Evolutionary conservation across 2,329 filamentous ascomycete genomes (phyloP).

Genomic region (Sporothrix brunneoviolacea): DNA sequence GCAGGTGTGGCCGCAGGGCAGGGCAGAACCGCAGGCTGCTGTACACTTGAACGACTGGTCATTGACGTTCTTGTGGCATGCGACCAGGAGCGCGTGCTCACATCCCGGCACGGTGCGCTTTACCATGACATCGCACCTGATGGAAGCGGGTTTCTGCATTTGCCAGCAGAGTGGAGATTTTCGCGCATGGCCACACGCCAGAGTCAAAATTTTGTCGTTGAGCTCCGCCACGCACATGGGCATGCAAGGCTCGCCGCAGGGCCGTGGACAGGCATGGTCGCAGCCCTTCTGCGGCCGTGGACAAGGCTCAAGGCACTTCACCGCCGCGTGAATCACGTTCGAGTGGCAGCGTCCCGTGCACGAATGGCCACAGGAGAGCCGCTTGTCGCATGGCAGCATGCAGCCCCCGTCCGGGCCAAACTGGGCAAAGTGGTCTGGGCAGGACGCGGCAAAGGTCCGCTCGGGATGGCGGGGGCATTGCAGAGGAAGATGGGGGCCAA

Average conservation of each 20-base stretch:
- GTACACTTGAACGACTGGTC: constrained; percentile 38
- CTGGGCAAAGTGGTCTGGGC: constrained; percentile 50
- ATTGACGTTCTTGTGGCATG: constrained; percentile 43
- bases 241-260: constrained; percentile 39
- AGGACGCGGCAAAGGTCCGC: constrained; percentile 40
- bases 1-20: constrained; percentile 56
- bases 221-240: constrained; percentile 30
- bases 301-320: constrained; percentile 40
- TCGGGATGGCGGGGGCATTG: constrained; percentile 56
- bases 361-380: constrained; percentile 42
- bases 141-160: constrained; percentile 34
- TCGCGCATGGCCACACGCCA: constrained; percentile 38
- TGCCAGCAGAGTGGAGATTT: constrained; percentile 31
- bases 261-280: constrained; percentile 35
- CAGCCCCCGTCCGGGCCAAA: constrained; percentile 60
- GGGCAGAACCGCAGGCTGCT: constrained; percentile 35
- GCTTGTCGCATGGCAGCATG: constrained; percentile 39
- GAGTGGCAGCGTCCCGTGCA: constrained; percentile 43
- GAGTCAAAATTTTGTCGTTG: constrained; percentile 27
- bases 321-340: constrained; percentile 37
- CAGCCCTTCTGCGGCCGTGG: constrained; percentile 36
- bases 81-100: constrained; percentile 42
- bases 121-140: constrained; percentile 45
- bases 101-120: constrained; percentile 47
- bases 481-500: constrained; percentile 47